phyloP scores from a whole-genome alignment of 148 eudicot genomes.

The Spergularia bocconei region DNA sequence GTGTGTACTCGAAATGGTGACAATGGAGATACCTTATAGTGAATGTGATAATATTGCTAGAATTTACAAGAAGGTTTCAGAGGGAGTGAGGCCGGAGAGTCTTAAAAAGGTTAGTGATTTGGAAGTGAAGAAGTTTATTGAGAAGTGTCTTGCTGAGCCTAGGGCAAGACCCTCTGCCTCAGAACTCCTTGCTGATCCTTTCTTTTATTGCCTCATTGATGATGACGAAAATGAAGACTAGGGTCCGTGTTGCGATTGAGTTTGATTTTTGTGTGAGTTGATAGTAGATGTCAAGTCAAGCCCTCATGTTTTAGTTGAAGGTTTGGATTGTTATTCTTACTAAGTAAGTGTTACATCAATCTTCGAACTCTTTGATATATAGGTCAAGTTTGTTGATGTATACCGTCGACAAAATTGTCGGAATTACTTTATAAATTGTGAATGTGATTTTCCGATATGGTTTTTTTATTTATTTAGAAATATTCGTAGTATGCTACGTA shows the following conservation, averaged over 20 bases:
- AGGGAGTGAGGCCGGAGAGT: conserved; percentile 55
- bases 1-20: conserved; percentile 79
- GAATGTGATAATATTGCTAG: conserved; percentile 67
- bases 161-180: conserved; percentile 71
- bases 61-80: conserved; percentile 65
- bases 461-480: too few species aligned
- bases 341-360: too few species aligned
- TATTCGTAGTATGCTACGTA: too few species aligned
- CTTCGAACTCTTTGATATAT: too few species aligned
- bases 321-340: too few species aligned
- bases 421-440: too few species aligned
- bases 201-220: conserved; percentile 55
- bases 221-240: conserved; percentile 29
- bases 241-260: background rate
- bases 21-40: conserved; percentile 69
- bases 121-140: conserved; percentile 58
- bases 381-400: too few species aligned
- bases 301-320: too few species aligned
- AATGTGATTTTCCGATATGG: too few species aligned
- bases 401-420: too few species aligned
- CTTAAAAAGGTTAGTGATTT: conserved; percentile 55
- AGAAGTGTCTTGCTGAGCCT: conserved; percentile 70
- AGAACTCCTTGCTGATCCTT: conserved; percentile 61
- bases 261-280: too few species aligned
- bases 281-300: background rate